Base-by-base conservation (phyloP, 306 rosid species). In the Ammopiptanthus mongolicus region DNA sequence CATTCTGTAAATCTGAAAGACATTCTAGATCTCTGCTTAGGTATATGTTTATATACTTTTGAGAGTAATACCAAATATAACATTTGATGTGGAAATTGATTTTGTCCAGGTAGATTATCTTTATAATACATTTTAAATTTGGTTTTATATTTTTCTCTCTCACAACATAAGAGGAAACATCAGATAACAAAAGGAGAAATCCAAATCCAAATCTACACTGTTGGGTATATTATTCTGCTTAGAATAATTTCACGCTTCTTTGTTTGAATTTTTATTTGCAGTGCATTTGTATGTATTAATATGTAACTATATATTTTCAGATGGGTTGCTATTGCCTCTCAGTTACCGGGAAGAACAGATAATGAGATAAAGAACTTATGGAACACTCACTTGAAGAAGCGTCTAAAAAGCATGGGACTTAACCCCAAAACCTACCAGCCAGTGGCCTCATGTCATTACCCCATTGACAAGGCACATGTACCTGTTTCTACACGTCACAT, bases 301-400 rank as follows among this genome's bases (percentile, higher is more conserved):
- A 42, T 23, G 2, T 23, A 23, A 41, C 4, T 3, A 56, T 9
- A 79, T 1, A 12, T 8, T 19, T 76, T 74, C 88, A 95, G 99
- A 88, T 95, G 99, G 99, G 99, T 97, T 46, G 91, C 97, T n/a
- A 95, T 92, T 72, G 99, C 99, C 0, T 82, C 97, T 57, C 97
- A 95, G 62, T 71, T 95, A 28, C 89, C 97, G 2, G 99, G 99
- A 78, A 86, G 99, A 80, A 95, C 99, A 9, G 99, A 95, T 79
- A 95, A 95, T 56, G 99, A 95, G 87, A 87, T 95, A 80, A 95
- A 95, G 87, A 95, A 95, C 69, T 79, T 92, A 13, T 90, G 99
- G 99, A 95, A 95, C 86, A 90, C 99, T 1, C 97, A 95, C 87
- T 69, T 95, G 84, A 88, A 88, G 85, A 95, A 95, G 81, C 96